Percentiles rank a stretch among this genome's conserved stretches.
Conservation (phyloP, 2,329 filamentous ascomycete species). For the Rutstroemia sp. region DNA sequence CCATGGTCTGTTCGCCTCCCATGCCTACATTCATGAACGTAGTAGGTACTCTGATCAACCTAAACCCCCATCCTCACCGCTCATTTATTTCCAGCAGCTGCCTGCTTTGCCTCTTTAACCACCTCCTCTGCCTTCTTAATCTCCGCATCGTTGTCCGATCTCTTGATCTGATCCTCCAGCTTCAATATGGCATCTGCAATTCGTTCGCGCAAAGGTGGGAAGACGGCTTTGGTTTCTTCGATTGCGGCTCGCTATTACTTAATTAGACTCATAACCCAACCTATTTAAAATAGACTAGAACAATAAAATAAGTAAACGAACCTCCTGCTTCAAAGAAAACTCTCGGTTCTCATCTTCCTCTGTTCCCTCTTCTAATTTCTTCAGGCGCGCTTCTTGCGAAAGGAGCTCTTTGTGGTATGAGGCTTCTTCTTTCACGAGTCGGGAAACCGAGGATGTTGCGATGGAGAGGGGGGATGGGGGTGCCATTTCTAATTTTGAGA, state of each 20-base stretch:
- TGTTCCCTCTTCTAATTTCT: slow-evolving; percentile 43
- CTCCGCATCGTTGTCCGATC: slow-evolving; percentile 44
- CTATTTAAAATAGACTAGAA: neutral
- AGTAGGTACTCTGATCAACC: no score
- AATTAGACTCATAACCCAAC: slow-evolving; percentile 1
- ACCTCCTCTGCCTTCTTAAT: slow-evolving; percentile 42
- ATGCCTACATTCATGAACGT: no score
- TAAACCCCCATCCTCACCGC: neutral
- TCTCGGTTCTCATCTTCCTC: slow-evolving; percentile 66
- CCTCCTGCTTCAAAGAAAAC: slow-evolving; percentile 81
- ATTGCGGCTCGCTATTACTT: slow-evolving; percentile 42
- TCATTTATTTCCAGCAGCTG: neutral
- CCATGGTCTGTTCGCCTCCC: no score
- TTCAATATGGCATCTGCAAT: slow-evolving; percentile 65
- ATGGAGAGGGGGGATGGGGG: slow-evolving; percentile 71
- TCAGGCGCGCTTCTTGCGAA: slow-evolving; percentile 64
- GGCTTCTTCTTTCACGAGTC: slow-evolving; percentile 84
- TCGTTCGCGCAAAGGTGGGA: slow-evolving; percentile 63
- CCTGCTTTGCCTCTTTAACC: slow-evolving; percentile 41
- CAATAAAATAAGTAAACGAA: slow-evolving; percentile 34
- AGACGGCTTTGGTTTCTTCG: slow-evolving; percentile 81
- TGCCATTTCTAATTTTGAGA: slow-evolving; percentile 48
- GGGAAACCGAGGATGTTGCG: slow-evolving; percentile 68
- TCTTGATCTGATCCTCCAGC: slow-evolving; percentile 69
- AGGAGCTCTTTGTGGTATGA: slow-evolving; percentile 84